Evolutionary conservation across 2,329 filamentous ascomycete species (phyloP), one percentile per base, ranked within the genome.

Genomic region (Sporothrix brasiliensis): DNA sequence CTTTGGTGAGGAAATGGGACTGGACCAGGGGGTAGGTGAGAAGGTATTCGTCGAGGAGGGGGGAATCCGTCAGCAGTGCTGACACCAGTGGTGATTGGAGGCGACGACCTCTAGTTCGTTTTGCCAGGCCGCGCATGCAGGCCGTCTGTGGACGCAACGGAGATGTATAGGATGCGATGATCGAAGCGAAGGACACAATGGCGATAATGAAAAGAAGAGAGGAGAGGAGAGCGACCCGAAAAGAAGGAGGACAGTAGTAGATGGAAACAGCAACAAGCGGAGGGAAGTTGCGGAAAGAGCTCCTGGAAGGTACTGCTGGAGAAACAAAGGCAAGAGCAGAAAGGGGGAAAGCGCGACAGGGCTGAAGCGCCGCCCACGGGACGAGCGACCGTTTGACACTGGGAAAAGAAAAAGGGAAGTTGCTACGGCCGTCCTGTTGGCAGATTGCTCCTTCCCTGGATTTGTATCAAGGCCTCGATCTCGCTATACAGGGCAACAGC

Each of bases 281-380:
- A 24, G 50, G 34, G 21, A 24, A 19, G 47, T 30, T 11, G 41
- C 49, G 49, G 30, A 27, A 41, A 13, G 47, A 53, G 49, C 63
- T 41, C 49, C 49, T 34, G 68, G 68, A 52, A 13, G 61, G 61
- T 60, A 52, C 39, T 41, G 41, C 61, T 70, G 69, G 65, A 56
- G 49, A 67, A 61, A 47, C 16, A 21, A 67, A 30, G 27, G 44
- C 6, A 49, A 4, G 52, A 49, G 52, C 24, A 39, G 52, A 58
- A 68, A 56, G 30, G 39, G 63, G 69, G 69, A 52, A 70, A 67
- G 69, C 53, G 63, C 69, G 61, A 53, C 63, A 70, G 53, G 69
- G 69, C 69, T 70, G 69, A 67, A 67, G 50, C 34, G 61, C n/a
- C 53, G 49, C 69, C 19, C 68, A 54, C 52, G 2, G 4, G 27